Base-by-base conservation (phyloP, 306 rosid species). In the Ceratonia siliqua region DNA sequence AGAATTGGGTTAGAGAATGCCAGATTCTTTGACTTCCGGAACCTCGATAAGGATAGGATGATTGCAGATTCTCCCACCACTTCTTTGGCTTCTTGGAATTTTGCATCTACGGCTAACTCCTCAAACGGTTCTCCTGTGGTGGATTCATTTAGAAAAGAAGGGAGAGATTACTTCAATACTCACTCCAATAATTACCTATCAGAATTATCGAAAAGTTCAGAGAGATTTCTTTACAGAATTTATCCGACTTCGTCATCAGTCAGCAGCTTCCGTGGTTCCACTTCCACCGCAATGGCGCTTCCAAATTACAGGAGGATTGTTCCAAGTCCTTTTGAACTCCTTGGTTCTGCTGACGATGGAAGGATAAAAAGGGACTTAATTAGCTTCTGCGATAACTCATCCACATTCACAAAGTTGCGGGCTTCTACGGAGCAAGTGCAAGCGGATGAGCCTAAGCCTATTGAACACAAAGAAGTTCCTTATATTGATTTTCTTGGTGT, bases 401-500 rank as follows among this genome's bases (percentile, higher is more conserved):
- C 81, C 12, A 18, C 70, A 14, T 65, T 67, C 18, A 22, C 65
- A 6, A 78, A 56, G 80, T 53, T 54, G 49, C 35, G 35, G 30
- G 42, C 56, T 50, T 39, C 84, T 8, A 36, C 39, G 7, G 72
- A 65, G 35, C 79, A 78, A 68, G 87, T 41, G 48, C 75, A 59
- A 49, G 58, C 36, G 41, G 61, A 71, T 32, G 68, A 48, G 27
- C 73, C 82, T 25, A 62, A 46, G 1, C 18, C 49, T 14, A 66
- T 59, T 45, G 75, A 74, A 65, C 59, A 43, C 28, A 82, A 75
- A 70, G 76, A 79, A 38, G 75, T 84, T 66, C 82, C 81, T 28
- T 88, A 84, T 86, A 79, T 82, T 43, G 90, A 84, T 86, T 88
- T 86, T 84, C 90, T 88, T 57, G 92, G 90, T 76, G 88, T 86